Percentiles rank a stretch among this genome's conserved stretches.
Conservation (phyloP, 441 rosid genomes). For the Populus tomentosa region DNA sequence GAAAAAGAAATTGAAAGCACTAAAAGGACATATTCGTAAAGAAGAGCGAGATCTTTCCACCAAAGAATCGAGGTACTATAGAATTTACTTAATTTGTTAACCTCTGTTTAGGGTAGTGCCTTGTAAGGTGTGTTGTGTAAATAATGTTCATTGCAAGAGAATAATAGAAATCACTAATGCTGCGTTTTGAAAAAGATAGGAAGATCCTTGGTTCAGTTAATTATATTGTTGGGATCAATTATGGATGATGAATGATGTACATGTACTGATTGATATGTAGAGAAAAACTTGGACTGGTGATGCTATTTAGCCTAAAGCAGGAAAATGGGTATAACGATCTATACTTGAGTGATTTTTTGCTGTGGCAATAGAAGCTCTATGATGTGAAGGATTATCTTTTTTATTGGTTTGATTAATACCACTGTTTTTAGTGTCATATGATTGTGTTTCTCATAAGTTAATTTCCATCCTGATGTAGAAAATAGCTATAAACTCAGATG, state of each 20-base stretch:
- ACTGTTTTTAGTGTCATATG: neutral
- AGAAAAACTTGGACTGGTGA: neutral
- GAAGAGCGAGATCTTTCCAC: slow-evolving; percentile 25
- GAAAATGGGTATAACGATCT: neutral
- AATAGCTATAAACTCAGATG: neutral
- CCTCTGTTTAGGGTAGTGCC: neutral
- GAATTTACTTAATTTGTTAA: neutral
- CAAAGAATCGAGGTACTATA: slow-evolving; percentile 18
- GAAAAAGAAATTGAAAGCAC: slow-evolving; percentile 49
- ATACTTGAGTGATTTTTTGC: neutral
- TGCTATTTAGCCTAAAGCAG: too few relatives aligned
- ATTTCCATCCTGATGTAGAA: neutral
- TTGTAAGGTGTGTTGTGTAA: neutral
- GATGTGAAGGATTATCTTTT: neutral
- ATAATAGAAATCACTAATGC: neutral
- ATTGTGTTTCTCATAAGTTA: neutral
- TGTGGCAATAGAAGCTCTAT: neutral
- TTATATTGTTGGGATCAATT: neutral
- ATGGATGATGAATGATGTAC: neutral
- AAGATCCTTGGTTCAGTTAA: neutral
- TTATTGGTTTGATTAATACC: neutral
- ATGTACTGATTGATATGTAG: neutral
- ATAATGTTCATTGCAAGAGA: neutral
- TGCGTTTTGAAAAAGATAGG: neutral
- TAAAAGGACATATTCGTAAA: slow-evolving; percentile 25